Conservation (phyloP, 2,329 filamentous ascomycete species). For the Dothidotthia symphoricarpi region DNA sequence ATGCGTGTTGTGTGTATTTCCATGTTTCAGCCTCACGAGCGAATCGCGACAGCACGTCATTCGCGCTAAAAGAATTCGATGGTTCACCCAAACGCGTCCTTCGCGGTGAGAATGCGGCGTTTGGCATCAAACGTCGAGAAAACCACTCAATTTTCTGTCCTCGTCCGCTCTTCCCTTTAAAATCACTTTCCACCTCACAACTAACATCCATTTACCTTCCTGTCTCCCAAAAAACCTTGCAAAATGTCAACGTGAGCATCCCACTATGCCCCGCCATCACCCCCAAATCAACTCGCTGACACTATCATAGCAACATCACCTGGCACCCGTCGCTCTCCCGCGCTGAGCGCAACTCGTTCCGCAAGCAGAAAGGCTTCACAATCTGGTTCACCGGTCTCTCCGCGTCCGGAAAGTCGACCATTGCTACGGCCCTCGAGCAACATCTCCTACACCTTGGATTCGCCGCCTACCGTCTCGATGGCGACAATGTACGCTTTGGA, state of each 20-base stretch:
- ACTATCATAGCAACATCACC: slow-evolving; percentile 71
- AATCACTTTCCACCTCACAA: neutral
- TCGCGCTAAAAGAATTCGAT: slow-evolving; percentile 1
- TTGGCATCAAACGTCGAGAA: too few species aligned
- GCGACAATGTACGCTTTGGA: slow-evolving; percentile 97
- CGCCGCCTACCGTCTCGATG: slow-evolving; percentile 88
- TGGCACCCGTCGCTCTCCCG: slow-evolving; percentile 83
- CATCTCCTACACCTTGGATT: slow-evolving; percentile 85
- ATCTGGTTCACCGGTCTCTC: slow-evolving; percentile 98
- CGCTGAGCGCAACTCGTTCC: slow-evolving; percentile 69
- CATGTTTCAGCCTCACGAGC: neutral
- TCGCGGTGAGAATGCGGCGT: too few species aligned
- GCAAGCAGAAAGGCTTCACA: slow-evolving; percentile 86
- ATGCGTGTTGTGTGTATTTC: neutral
- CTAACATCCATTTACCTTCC: neutral
- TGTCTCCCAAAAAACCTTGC: neutral
- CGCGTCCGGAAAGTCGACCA: slow-evolving; percentile 94
- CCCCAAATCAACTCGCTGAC: slow-evolving; percentile 13
- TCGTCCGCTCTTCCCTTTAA: neutral
- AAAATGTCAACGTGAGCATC: slow-evolving; percentile 39
- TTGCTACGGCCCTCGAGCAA: slow-evolving; percentile 94
- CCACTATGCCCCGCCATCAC: slow-evolving; percentile 29
- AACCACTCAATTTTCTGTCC: too few species aligned
- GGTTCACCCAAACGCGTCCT: neutral
- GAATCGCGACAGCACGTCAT: slow-evolving; percentile 2